These are phyloP conservation scores for Rhazya stricta DNA, from an alignment of 257 asterid species.

Conservation along the genomic window DNA sequence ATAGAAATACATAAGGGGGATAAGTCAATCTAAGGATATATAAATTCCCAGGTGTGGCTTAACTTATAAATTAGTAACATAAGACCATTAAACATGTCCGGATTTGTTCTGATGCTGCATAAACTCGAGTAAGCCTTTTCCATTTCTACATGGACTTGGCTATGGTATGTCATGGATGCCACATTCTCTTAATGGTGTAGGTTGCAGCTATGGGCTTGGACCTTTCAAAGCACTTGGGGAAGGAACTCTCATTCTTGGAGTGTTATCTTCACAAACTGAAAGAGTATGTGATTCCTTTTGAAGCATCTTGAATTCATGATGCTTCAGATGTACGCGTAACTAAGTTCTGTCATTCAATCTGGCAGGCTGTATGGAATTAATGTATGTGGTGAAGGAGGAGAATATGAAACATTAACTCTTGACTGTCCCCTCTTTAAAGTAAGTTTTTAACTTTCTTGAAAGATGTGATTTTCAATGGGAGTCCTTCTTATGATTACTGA, in stretches of 20 bases:
- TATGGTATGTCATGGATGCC: background rate
- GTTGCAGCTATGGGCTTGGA: constrained; percentile 94
- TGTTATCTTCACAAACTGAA: constrained; percentile 82
- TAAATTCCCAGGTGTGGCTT: background rate
- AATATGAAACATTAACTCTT: constrained; percentile 92
- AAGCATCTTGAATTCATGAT: constrained; percentile 1
- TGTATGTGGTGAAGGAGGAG: constrained; percentile 99
- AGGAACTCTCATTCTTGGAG: constrained; percentile 59
- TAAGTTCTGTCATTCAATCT: constrained; percentile 21
- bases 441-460: constrained; percentile 24
- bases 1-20: background rate
- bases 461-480: constrained; percentile 4
- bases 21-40: background rate
- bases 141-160: background rate
- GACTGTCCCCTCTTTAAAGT: constrained; percentile 95
- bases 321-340: constrained; percentile 18
- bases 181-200: constrained; percentile 33
- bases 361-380: constrained; percentile 88
- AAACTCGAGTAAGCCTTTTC: background rate
- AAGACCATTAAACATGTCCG: background rate
- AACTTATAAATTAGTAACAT: background rate
- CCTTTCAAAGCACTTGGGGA: constrained; percentile 93
- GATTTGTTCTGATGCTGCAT: background rate
- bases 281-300: constrained; percentile 52
- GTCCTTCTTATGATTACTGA: constrained; percentile 1